These are phyloP conservation scores for Claviceps humidiphila DNA, from an alignment of 2,329 filamentous ascomycete species.

Conservation along the genomic window DNA sequence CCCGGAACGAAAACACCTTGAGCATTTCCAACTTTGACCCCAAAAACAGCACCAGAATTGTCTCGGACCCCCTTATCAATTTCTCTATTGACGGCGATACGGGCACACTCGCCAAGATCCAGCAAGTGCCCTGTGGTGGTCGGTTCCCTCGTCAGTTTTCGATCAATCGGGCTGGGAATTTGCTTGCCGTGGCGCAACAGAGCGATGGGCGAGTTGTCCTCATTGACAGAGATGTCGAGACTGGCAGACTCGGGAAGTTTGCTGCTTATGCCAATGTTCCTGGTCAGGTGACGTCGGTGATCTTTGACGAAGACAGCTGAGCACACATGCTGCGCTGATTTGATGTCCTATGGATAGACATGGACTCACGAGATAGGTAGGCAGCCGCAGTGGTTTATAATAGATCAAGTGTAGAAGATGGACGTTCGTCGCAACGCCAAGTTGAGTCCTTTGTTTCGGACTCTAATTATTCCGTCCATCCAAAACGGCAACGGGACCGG, in stretches of 20 bases:
- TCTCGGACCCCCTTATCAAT: constrained; percentile 51
- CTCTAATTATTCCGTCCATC: too few relatives aligned
- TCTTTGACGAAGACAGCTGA: constrained; percentile 29
- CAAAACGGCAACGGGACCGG: too few relatives aligned
- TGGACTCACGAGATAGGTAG: not conserved
- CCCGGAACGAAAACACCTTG: constrained; percentile 48
- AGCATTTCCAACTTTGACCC: constrained; percentile 30
- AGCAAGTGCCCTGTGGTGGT: constrained; percentile 52
- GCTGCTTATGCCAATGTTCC: constrained; percentile 28
- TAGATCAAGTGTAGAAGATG: too few relatives aligned
- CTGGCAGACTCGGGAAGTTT: constrained; percentile 41
- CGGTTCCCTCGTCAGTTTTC: constrained; percentile 53
- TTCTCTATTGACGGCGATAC: constrained; percentile 40
- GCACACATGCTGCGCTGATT: not conserved
- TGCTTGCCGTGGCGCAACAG: constrained; percentile 56
- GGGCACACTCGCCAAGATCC: constrained; percentile 42
- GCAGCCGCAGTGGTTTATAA: too few relatives aligned
- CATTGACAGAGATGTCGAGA: constrained; percentile 43
- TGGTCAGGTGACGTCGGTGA: constrained; percentile 31
- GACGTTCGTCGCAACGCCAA: too few relatives aligned
- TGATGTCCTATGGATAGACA: not conserved
- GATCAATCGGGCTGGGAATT: constrained; percentile 48
- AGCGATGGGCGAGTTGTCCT: constrained; percentile 46
- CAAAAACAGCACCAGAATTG: constrained; percentile 28
- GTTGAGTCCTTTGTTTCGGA: too few relatives aligned